A percentile compares a stretch with the other conserved stretches of the same genome.
phyloP scores from a whole-genome alignment of 2,329 filamentous ascomycete genomes.

The Monosporascus sp. region DNA sequence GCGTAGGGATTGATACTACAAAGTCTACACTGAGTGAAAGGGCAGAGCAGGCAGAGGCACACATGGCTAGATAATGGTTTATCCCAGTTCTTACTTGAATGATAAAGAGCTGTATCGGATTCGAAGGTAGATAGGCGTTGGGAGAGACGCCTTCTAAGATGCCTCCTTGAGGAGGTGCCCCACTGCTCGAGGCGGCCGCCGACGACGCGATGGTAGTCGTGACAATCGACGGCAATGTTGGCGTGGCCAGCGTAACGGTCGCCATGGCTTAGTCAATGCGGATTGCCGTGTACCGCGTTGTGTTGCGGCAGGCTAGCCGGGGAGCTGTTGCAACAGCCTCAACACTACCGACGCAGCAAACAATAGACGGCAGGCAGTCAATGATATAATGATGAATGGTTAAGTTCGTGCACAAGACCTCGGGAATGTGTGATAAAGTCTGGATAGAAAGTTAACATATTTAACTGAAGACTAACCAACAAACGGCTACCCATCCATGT shows the following conservation, averaged over 20 bases:
- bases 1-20: not conserved
- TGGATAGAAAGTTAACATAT: too few species aligned
- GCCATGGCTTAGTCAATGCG: conserved; percentile 11
- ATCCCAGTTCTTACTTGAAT: conserved; percentile 50
- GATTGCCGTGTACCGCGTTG: too few species aligned
- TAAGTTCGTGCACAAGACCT: too few species aligned
- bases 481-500: too few species aligned
- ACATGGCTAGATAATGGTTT: not conserved
- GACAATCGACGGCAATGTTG: conserved; percentile 15
- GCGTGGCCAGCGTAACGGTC: conserved; percentile 14
- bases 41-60: not conserved
- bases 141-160: conserved; percentile 69
- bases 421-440: too few species aligned
- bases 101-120: conserved; percentile 72
- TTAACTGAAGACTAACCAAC: too few species aligned
- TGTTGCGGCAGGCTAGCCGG: too few species aligned
- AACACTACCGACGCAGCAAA: not conserved
- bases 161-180: conserved; percentile 46
- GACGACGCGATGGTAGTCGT: conserved; percentile 19
- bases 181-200: conserved; percentile 23
- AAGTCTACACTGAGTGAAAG: not conserved
- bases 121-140: conserved; percentile 61
- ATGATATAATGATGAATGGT: too few species aligned
- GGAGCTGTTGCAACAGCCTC: too few species aligned
- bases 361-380: too few species aligned